Evolutionary conservation across 805 yeast species (phyloP).

Genomic region (Candida patagonica): DNA sequence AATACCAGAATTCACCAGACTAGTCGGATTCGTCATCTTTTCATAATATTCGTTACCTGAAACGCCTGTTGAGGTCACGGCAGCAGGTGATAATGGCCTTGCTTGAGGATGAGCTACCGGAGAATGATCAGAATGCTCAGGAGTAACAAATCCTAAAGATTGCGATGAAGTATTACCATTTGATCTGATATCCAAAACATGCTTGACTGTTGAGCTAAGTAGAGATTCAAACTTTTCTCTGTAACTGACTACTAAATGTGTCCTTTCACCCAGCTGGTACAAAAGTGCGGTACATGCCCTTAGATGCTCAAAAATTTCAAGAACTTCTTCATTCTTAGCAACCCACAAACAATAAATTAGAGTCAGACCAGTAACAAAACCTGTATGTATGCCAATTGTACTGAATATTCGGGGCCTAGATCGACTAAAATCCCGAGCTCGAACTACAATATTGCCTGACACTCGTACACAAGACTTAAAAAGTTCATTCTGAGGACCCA

Average conservation of each 20-base stretch:
- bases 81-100: too few species aligned
- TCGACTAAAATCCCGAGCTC: conserved; percentile 54
- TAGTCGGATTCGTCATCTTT: neutral
- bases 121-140: neutral
- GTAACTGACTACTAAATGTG: conserved; percentile 50
- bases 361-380: conserved; percentile 62
- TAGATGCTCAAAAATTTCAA: conserved; percentile 37
- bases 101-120: too few species aligned
- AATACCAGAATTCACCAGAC: neutral
- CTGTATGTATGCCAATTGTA: conserved; percentile 56
- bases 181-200: conserved; percentile 40
- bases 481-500: conserved; percentile 51
- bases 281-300: conserved; percentile 57
- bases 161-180: neutral
- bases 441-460: conserved; percentile 60
- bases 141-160: neutral
- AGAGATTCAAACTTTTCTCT: conserved; percentile 61
- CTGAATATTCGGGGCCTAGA: conserved; percentile 55
- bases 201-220: conserved; percentile 55
- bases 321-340: conserved; percentile 40
- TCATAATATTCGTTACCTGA: too few species aligned
- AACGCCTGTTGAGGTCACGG: neutral
- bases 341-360: conserved; percentile 59
- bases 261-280: conserved; percentile 58
- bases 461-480: conserved; percentile 63